Evolutionary conservation across 129 eudicot genomes (phyloP).

Genomic region (Pittosporum tobira): DNA sequence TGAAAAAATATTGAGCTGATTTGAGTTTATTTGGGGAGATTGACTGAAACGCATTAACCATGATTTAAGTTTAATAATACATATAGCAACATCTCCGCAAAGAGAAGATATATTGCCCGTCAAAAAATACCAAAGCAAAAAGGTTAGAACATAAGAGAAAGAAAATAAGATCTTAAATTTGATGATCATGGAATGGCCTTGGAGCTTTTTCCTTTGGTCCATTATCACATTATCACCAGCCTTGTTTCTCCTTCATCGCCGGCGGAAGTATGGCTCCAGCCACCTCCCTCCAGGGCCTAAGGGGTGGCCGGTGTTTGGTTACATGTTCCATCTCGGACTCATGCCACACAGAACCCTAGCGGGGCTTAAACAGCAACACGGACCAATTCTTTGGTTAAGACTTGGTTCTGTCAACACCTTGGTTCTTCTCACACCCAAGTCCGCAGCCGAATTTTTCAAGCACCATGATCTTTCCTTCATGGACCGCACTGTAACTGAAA

Average conservation of each 20-base stretch:
- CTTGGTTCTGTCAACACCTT: slow-evolving; percentile 13
- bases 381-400: slow-evolving; percentile 15
- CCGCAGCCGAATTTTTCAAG: slow-evolving; percentile 21
- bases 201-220: not conserved
- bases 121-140: no score
- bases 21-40: no score
- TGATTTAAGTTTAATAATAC: no score
- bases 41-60: no score
- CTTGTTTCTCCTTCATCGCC: not conserved
- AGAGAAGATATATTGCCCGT: no score
- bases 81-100: no score
- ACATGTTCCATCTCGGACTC: slow-evolving; percentile 15
- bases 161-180: no score
- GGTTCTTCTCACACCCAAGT: slow-evolving; percentile 8
- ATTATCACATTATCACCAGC: not conserved
- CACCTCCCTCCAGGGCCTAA: slow-evolving; percentile 18
- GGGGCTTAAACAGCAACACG: slow-evolving; percentile 1
- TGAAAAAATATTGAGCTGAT: no score
- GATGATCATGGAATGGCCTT: no score
- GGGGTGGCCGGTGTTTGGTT: slow-evolving; percentile 18
- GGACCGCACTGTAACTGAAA: slow-evolving; percentile 2
- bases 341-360: slow-evolving; percentile 6
- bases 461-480: slow-evolving; percentile 16
- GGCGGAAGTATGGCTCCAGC: not conserved
- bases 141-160: no score